phyloP scores from a whole-genome alignment of 1,139 yeast genomes.

The Candida glucosophila region DNA sequence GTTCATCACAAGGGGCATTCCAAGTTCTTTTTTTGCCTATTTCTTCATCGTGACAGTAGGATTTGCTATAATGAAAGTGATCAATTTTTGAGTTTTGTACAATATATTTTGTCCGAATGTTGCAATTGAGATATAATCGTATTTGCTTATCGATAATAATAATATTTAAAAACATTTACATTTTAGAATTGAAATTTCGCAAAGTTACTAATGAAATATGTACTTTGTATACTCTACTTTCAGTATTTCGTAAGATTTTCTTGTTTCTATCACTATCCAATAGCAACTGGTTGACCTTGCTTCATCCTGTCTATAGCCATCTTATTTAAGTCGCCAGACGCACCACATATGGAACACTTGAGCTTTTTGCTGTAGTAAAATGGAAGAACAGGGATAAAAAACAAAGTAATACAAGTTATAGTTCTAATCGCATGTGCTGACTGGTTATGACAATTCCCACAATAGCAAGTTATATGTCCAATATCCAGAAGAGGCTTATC shows the following conservation, averaged over 20 bases:
- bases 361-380: constrained; percentile 30
- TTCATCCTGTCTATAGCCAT: constrained; percentile 23
- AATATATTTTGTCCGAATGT: too few species aligned
- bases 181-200: background rate
- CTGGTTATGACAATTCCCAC: constrained; percentile 38
- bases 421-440: constrained; percentile 35
- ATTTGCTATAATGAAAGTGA: constrained; percentile 52
- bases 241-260: too few species aligned
- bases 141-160: too few species aligned
- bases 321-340: constrained; percentile 28
- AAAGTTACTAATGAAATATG: background rate
- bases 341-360: constrained; percentile 36
- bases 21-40: constrained; percentile 52
- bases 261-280: constrained; percentile 18
- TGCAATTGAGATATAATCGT: background rate
- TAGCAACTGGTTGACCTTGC: constrained; percentile 37
- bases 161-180: background rate
- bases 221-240: too few species aligned
- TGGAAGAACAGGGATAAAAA: constrained; percentile 38
- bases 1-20: constrained; percentile 66
- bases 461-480: constrained; percentile 22
- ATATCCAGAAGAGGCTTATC: constrained; percentile 21
- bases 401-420: constrained; percentile 34
- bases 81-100: constrained; percentile 28
- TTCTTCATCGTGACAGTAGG: constrained; percentile 54